phyloP scores from a whole-genome alignment of 352 stramenopile genomes.

The Salisapilia sapeloensis region DNA sequence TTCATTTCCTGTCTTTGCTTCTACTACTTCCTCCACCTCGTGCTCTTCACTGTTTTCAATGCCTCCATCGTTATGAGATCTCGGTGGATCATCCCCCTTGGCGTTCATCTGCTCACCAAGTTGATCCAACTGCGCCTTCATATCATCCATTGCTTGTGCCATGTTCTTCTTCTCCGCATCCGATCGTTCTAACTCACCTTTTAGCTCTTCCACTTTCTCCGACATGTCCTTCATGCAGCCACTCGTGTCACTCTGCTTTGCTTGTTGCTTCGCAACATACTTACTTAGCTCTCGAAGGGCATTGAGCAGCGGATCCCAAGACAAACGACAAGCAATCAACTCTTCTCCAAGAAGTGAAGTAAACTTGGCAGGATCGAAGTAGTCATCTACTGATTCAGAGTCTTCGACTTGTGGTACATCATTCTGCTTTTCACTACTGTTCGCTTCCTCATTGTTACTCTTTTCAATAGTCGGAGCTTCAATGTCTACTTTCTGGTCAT shows the following conservation, averaged over 20 bases:
- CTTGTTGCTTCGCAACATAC: slow-evolving; percentile 37
- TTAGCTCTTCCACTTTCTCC: slow-evolving; percentile 21
- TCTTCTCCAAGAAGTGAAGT: slow-evolving; percentile 40
- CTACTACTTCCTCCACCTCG: neutral
- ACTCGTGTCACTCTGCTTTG: slow-evolving; percentile 20
- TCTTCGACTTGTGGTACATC: no score
- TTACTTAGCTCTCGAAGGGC: slow-evolving; percentile 32
- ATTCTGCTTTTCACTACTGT: no score
- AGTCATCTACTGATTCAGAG: slow-evolving; percentile 1
- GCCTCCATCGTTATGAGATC: no score
- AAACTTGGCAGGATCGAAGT: slow-evolving; percentile 25
- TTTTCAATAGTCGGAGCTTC: no score
- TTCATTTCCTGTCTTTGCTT: slow-evolving; percentile 1
- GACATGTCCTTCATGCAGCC: slow-evolving; percentile 31
- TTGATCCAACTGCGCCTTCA: slow-evolving; percentile 24
- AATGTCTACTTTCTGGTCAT: no score
- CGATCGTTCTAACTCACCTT: slow-evolving; percentile 15
- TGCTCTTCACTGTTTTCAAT: neutral
- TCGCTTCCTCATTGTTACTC: no score
- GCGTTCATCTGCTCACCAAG: no score
- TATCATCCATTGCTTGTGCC: slow-evolving; percentile 15
- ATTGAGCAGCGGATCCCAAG: slow-evolving; percentile 56
- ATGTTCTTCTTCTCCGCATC: slow-evolving; percentile 39
- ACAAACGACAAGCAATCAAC: slow-evolving; percentile 49
- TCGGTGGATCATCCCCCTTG: no score